Conservation (phyloP, 192 early-diverging fungal genomes). For the Backusella tarrabulga region DNA sequence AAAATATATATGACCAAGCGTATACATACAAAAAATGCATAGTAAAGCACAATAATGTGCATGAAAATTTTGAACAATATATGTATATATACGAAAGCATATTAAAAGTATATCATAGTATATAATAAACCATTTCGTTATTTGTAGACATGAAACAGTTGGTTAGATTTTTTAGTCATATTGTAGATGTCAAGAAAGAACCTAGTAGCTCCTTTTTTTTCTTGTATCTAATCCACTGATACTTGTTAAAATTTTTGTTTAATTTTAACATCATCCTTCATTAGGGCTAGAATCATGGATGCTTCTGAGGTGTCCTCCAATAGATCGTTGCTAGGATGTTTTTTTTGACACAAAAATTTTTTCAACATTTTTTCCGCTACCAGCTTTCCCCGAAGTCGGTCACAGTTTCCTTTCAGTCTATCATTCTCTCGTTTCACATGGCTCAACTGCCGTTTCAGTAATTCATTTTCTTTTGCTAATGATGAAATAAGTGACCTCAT, state of each 20-base stretch:
- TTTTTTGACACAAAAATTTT: conserved; percentile 1
- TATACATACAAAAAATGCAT: neutral
- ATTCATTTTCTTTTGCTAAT: conserved; percentile 39
- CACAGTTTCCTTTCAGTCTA: conserved; percentile 38
- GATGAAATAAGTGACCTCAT: conserved; percentile 43
- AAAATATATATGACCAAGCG: neutral
- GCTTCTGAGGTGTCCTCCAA: neutral
- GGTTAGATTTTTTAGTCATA: neutral
- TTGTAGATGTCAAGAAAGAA: neutral
- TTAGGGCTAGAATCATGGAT: neutral
- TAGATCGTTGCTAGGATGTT: neutral
- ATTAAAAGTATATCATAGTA: neutral
- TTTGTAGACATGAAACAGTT: neutral
- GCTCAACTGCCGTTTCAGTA: conserved; percentile 40
- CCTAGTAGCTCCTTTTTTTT: neutral
- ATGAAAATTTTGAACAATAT: neutral
- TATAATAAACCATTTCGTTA: neutral
- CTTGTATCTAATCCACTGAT: neutral
- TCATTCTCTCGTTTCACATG: conserved; percentile 43
- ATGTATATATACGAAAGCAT: neutral
- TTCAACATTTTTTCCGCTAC: conserved; percentile 52
- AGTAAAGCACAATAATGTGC: neutral
- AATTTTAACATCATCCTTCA: neutral
- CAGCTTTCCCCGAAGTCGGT: conserved; percentile 46
- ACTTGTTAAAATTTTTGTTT: neutral